Evolutionary conservation across 352 stramenopile genomes (phyloP).

Genomic region (Pythium brassicae): DNA sequence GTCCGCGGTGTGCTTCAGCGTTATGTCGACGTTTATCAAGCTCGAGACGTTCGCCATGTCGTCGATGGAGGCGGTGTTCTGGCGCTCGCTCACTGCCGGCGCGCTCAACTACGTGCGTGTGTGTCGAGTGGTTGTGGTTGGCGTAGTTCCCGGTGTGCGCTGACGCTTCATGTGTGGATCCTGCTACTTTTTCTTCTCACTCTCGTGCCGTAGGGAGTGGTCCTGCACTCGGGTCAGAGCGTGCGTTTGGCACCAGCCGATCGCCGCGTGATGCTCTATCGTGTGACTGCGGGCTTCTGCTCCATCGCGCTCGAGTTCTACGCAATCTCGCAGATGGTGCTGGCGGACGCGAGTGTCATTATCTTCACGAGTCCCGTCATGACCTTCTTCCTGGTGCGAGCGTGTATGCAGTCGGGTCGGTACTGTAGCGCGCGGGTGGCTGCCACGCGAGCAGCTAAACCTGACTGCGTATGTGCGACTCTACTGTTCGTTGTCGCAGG

Average conservation of each 20-base stretch:
- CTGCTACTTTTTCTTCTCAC: too few species aligned
- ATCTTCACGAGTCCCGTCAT: constrained; percentile 62
- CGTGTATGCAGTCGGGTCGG: too few species aligned
- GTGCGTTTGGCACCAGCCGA: constrained; percentile 44
- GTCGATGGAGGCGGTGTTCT: constrained; percentile 80
- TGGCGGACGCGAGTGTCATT: constrained; percentile 61
- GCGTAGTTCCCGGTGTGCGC: not conserved
- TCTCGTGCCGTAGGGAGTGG: not conserved
- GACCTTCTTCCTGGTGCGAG: constrained; percentile 64
- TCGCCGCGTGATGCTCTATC: constrained; percentile 57
- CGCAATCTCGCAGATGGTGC: constrained; percentile 67
- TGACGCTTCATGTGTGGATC: not conserved
- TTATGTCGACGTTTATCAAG: constrained; percentile 83
- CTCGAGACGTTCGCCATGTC: constrained; percentile 71
- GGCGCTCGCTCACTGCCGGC: constrained; percentile 54
- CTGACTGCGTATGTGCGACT: too few species aligned
- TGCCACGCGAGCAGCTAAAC: too few species aligned
- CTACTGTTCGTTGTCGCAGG: constrained; percentile 13
- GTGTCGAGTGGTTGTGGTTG: not conserved
- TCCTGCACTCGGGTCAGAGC: constrained; percentile 38
- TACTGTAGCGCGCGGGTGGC: not conserved
- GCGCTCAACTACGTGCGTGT: constrained; percentile 56
- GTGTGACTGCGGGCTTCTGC: constrained; percentile 29
- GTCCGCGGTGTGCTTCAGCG: constrained; percentile 76
- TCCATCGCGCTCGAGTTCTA: constrained; percentile 65